Conservation (phyloP, 345 rosid genomes). For the Orychophragmus violaceus region DNA sequence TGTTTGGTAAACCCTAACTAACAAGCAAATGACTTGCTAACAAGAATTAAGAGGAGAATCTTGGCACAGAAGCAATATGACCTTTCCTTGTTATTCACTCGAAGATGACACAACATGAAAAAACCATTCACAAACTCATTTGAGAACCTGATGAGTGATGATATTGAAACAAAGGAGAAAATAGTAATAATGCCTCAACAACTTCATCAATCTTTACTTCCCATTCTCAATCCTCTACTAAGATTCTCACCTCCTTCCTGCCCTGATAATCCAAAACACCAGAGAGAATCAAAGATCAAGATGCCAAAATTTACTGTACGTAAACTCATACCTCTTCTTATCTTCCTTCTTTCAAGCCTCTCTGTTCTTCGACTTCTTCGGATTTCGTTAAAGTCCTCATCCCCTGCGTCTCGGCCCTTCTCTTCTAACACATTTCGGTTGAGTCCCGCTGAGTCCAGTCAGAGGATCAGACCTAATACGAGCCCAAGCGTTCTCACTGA, state of each 20-base stretch:
- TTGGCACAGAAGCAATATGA: conserved; percentile 48
- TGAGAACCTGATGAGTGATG: conserved; percentile 33
- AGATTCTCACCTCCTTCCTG: conserved; percentile 46
- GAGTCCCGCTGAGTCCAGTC: conserved; percentile 6
- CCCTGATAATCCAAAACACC: conserved; percentile 30
- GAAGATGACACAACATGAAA: conserved; percentile 20
- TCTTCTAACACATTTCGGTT: conserved; percentile 31
- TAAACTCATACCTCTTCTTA: conserved; percentile 53
- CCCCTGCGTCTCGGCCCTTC: conserved; percentile 29
- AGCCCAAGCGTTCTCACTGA: conserved; percentile 31
- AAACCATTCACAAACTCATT: conserved; percentile 14
- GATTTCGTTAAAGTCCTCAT: conserved; percentile 43
- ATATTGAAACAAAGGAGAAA: background rate
- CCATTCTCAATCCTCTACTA: conserved; percentile 37
- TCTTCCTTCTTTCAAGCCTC: conserved; percentile 53
- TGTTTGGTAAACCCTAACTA: conserved; percentile 20
- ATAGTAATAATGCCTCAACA: conserved; percentile 61
- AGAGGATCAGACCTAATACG: background rate
- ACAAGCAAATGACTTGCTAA: conserved; percentile 27
- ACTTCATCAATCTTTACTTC: conserved; percentile 32
- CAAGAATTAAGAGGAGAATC: conserved; percentile 10
- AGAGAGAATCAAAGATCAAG: conserved; percentile 24
- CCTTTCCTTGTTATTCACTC: conserved; percentile 50
- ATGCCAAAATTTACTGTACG: conserved; percentile 50
- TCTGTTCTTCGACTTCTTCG: conserved; percentile 60